Evolutionary conservation across 31 red algal genomes (phyloP).

Genomic region (Bonnemaisonia californica): DNA sequence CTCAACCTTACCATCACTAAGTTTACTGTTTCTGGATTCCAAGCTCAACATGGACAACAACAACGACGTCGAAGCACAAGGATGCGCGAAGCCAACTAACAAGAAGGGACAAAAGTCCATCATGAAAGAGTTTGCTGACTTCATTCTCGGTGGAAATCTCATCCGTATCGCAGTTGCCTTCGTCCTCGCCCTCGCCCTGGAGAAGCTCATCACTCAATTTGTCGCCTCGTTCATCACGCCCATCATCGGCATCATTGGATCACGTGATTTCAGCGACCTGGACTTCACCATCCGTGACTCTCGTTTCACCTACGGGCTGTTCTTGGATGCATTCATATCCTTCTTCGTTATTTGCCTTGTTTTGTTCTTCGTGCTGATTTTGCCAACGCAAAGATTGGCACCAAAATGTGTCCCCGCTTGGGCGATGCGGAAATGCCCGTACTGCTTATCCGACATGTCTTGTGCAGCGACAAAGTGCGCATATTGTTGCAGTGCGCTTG

Average conservation of each 20-base stretch:
- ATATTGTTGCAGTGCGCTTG: constrained; percentile 14
- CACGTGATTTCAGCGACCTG: constrained; percentile 21
- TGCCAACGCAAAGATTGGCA: constrained; percentile 52
- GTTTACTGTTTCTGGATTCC: no score
- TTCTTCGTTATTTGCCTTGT: constrained; percentile 42
- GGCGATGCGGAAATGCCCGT: constrained; percentile 58
- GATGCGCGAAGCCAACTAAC: background rate
- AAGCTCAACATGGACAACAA: background rate
- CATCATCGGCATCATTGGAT: constrained; percentile 58
- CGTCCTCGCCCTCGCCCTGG: constrained; percentile 44
- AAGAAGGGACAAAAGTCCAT: constrained; percentile 29
- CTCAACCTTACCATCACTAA: no score
- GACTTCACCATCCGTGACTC: constrained; percentile 49
- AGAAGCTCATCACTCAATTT: constrained; percentile 41
- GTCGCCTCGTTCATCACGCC: constrained; percentile 63
- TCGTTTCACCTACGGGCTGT: constrained; percentile 54
- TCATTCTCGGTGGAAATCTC: constrained; percentile 63
- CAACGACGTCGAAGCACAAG: background rate
- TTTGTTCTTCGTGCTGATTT: constrained; percentile 62
- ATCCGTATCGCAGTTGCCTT: constrained; percentile 62
- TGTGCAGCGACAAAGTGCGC: constrained; percentile 49
- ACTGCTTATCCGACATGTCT: constrained; percentile 43
- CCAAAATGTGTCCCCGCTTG: constrained; percentile 41
- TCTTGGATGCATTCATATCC: constrained; percentile 49
- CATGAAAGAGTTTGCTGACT: constrained; percentile 48